Evolutionary conservation across 75 land plant genomes (phyloP).

Genomic region (Picea glauca): DNA sequence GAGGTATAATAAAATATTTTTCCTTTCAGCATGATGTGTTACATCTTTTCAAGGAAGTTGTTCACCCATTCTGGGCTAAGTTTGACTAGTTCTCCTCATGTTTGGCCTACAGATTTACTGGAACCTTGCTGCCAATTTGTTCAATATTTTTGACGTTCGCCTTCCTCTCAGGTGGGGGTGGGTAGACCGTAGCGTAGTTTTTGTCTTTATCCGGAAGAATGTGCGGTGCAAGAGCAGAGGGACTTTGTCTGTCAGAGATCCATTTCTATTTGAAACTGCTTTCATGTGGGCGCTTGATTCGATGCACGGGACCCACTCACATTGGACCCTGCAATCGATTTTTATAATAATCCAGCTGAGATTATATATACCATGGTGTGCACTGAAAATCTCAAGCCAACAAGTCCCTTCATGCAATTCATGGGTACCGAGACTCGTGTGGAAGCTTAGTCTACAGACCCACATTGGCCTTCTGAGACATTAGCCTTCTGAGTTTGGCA

Average conservation of each 20-base stretch:
- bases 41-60: too few species aligned
- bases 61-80: too few species aligned
- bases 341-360: background rate
- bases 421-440: background rate
- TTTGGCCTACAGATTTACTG: too few species aligned
- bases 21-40: too few species aligned
- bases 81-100: too few species aligned
- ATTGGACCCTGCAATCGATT: background rate
- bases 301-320: constrained; percentile 1
- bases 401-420: background rate
- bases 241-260: background rate
- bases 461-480: background rate
- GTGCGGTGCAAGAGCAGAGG: background rate
- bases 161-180: background rate
- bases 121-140: too few species aligned
- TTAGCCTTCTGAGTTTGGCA: background rate
- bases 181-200: background rate
- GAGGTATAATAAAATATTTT: too few species aligned
- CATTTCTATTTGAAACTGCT: background rate
- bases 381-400: too few species aligned
- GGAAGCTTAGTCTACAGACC: background rate
- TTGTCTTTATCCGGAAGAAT: background rate
- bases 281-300: constrained; percentile 6
- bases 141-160: too few species aligned
- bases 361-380: too few species aligned